Base-by-base conservation (phyloP, 1,284 basidiomycete species). In the Gomphus sp. region DNA sequence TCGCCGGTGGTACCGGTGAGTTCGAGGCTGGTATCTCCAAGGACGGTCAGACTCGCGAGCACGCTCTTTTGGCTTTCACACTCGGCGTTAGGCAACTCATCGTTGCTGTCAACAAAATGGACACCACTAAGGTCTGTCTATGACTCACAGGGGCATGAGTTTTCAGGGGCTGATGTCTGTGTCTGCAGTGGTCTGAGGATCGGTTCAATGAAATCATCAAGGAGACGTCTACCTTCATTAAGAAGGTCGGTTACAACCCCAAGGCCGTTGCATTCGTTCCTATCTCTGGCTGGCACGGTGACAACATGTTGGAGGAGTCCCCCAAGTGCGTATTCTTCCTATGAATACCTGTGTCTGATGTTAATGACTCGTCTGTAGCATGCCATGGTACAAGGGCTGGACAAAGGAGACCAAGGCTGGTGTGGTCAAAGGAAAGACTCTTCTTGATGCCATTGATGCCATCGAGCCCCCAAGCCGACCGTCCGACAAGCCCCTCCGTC, bases 1-100 rank as follows among this genome's bases (percentile, higher is more conserved):
- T 99, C 70, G 96, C 95, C 70, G 91, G 82, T 77, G 97, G 96
- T 83, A 93, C 91, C 75, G 96, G 96, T 88, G 96, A 99, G 81
- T 99, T 99, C 81, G 97, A 99, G 81, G 96, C 96, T 76, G 96
- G 96, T 94, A 99, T 99, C 85, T 98, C 96, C 79, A 99, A 99
- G 88, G 96, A 99, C 73, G 96, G 96, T 70, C 96, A 99, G 84
- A 99, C 96, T 72, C 93, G 96, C 82, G 96, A 99, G 87, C 96
- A 99, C 84, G 97, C 97, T 66, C 90, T 99, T 66, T 86, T 99
- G 74, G 92, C 97, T 73, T 99, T 98, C 88, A 99, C 97, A 73
- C 94, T 99, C 72, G 97, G 96, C 90, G 97, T 99, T 75, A 88
- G 94, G 79, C 96, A 99, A 80, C 92, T 99, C 79, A 98, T 99